These are phyloP conservation scores for Coemansia sp. DNA, from an alignment of 192 early-diverging fungal genomes.

Conservation along the genomic window DNA sequence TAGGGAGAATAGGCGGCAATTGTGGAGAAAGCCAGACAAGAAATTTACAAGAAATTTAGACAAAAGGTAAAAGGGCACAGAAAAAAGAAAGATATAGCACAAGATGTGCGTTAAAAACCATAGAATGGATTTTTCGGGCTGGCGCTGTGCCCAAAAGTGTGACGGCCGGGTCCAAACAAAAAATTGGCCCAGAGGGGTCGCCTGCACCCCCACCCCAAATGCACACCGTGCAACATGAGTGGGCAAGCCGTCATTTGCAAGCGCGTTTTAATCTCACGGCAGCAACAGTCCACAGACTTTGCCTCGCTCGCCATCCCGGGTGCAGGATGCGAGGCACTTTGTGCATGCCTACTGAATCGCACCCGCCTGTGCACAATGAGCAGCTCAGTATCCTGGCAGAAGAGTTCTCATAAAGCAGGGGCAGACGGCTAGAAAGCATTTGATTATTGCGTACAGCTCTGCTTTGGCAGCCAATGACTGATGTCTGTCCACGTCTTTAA, in stretches of 20 bases:
- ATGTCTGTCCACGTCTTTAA: no score
- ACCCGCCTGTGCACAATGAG: neutral
- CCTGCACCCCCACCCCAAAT: slow-evolving; percentile 7
- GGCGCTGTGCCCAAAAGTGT: neutral
- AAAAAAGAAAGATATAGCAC: slow-evolving; percentile 2
- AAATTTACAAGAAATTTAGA: slow-evolving; percentile 12
- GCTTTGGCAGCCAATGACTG: neutral
- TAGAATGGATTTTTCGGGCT: neutral
- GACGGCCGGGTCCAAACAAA: neutral
- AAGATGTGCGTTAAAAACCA: neutral
- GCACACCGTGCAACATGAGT: slow-evolving; percentile 9
- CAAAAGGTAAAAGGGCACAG: slow-evolving; percentile 1
- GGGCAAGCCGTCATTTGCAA: slow-evolving; percentile 7
- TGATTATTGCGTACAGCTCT: neutral
- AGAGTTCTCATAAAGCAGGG: no score
- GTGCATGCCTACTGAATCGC: neutral
- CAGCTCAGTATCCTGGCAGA: neutral
- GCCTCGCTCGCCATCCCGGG: neutral
- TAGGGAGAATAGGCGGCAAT: slow-evolving; percentile 3
- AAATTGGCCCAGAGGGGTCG: neutral
- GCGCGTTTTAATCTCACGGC: neutral
- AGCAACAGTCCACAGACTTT: neutral
- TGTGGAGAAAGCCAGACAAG: neutral
- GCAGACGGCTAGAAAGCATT: no score
- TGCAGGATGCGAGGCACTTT: neutral